These are phyloP conservation scores for Fonsecaea pedrosoi DNA, from an alignment of 2,329 filamentous ascomycete genomes.

Conservation along the genomic window DNA sequence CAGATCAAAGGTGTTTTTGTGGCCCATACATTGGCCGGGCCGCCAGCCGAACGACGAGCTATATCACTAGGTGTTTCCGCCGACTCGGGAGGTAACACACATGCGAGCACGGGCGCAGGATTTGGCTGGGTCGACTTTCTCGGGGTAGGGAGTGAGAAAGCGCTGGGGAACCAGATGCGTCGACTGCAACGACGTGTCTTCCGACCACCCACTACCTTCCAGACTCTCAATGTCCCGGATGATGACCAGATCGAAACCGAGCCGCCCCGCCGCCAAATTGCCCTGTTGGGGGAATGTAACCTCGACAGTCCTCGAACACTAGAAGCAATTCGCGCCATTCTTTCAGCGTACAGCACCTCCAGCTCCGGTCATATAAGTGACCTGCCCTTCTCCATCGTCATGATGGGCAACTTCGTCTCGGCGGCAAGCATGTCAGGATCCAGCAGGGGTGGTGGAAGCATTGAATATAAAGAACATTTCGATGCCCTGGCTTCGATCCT, in stretches of 20 bases:
- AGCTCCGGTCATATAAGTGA: slow-evolving; percentile 54
- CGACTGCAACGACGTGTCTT: slow-evolving; percentile 75
- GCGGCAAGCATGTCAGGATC: slow-evolving; percentile 64
- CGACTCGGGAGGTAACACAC: slow-evolving; percentile 41
- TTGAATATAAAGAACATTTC: slow-evolving; percentile 97
- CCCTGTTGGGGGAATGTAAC: slow-evolving; percentile 85
- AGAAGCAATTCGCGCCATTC: slow-evolving; percentile 78
- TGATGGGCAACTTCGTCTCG: slow-evolving; percentile 82
- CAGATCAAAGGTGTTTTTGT: slow-evolving; percentile 92
- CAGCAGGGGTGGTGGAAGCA: slow-evolving; percentile 76
- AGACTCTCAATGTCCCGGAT: not conserved
- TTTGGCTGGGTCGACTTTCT: slow-evolving; percentile 99
- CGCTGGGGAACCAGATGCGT: slow-evolving; percentile 81
- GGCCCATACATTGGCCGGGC: slow-evolving; percentile 87
- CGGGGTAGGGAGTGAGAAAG: slow-evolving; percentile 86
- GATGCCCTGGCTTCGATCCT: slow-evolving; percentile 83
- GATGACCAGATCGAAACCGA: slow-evolving; percentile 41
- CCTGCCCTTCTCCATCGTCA: slow-evolving; percentile 77
- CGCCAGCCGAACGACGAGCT: slow-evolving; percentile 84
- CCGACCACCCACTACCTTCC: slow-evolving; percentile 33
- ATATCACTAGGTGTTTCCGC: slow-evolving; percentile 76
- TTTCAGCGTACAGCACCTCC: slow-evolving; percentile 75
- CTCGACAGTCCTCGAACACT: slow-evolving; percentile 84
- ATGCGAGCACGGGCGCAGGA: slow-evolving; percentile 66
- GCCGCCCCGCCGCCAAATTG: slow-evolving; percentile 57